Conservation (phyloP, 2,329 filamentous ascomycete species). For the Pleomassaria siparia region DNA sequence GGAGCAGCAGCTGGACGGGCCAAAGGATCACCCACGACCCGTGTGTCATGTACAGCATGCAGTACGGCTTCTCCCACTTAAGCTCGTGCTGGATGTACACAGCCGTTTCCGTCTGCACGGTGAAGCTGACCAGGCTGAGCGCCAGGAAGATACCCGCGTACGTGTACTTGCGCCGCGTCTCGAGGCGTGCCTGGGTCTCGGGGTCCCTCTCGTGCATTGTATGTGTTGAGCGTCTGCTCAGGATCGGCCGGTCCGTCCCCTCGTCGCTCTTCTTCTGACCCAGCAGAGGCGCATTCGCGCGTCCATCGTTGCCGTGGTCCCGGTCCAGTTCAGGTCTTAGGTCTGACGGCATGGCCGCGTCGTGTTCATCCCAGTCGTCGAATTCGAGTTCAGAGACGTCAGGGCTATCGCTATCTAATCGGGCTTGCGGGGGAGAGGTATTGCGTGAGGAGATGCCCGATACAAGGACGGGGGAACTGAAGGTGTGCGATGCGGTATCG, state of each 20-base stretch:
- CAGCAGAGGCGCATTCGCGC: conserved; percentile 53
- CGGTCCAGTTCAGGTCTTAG: conserved; percentile 47
- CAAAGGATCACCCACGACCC: conserved; percentile 90
- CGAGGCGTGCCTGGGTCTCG: conserved; percentile 62
- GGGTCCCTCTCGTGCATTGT: conserved; percentile 79
- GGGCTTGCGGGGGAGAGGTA: conserved; percentile 20
- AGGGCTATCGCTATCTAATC: conserved; percentile 20
- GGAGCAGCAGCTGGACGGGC: conserved; percentile 77
- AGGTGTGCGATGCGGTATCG: conserved; percentile 8
- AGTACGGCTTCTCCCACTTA: conserved; percentile 98
- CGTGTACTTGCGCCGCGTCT: conserved; percentile 79
- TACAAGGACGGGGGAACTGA: conserved; percentile 26
- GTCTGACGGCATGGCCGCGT: conserved; percentile 52
- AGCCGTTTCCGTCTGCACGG: conserved; percentile 92
- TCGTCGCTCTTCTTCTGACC: conserved; percentile 36
- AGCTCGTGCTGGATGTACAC: conserved; percentile 91
- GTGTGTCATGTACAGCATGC: conserved; percentile 97
- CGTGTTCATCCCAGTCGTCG: conserved; percentile 50
- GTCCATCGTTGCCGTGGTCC: conserved; percentile 44
- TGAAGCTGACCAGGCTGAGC: conserved; percentile 83
- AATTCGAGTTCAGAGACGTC: conserved; percentile 41
- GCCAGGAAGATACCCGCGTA: conserved; percentile 83
- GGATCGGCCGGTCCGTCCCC: conserved; percentile 41
- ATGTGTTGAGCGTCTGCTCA: conserved; percentile 60
- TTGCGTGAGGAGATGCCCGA: conserved; percentile 22